Base-by-base conservation (phyloP, 768 basidiomycete species). In the Porphyrellus cyaneotinctus region DNA sequence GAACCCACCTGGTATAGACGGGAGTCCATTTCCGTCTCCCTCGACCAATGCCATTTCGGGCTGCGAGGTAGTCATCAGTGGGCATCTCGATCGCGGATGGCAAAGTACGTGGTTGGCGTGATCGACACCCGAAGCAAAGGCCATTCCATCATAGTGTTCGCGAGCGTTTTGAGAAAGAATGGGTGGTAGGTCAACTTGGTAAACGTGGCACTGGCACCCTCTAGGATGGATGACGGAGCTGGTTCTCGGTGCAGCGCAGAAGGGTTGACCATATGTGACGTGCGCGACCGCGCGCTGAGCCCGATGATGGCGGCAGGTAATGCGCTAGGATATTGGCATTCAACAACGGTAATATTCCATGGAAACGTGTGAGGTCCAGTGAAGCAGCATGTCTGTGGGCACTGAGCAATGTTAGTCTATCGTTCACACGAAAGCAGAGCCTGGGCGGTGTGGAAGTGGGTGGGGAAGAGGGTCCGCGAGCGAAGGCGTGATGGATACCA, bases 81-180 rank as follows among this genome's bases (percentile, higher is more conserved):
- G 45, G 22, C 49, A 41, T 11, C 30, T 51, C 22, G 44, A 49
- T 15, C 11, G n/a, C 9, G 18, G 0, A 24, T 10, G 7, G 10
- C 13, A 30, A 12, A 28, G n/a, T 63, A 23, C 5, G 65, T 38
- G 22, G 62, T 33, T 0, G 78, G 77, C 0, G 85, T 82, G 61
- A 92, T 84, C 28, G 87, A 85, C 18, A 87, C 78, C 14, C 88
- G 79, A 75, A 95, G 82, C 42, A 94, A 71, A 0, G 92, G 90
- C 89, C 91, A 91, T 64, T 89, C 83, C 54, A 78, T 71, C 88
- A 94, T 89, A 4, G 89, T 78, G 60, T 77, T 81, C 1, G 87
- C 80, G 46, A 95, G 84, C 0, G 86, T 84, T 67, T 95, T 95
- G 61, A 93, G 72, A 9, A 95, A 78, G 63, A 93, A 74, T 11